These are phyloP conservation scores for Xylaria castorea DNA, from an alignment of 495 filamentous ascomycete species.

Conservation along the genomic window DNA sequence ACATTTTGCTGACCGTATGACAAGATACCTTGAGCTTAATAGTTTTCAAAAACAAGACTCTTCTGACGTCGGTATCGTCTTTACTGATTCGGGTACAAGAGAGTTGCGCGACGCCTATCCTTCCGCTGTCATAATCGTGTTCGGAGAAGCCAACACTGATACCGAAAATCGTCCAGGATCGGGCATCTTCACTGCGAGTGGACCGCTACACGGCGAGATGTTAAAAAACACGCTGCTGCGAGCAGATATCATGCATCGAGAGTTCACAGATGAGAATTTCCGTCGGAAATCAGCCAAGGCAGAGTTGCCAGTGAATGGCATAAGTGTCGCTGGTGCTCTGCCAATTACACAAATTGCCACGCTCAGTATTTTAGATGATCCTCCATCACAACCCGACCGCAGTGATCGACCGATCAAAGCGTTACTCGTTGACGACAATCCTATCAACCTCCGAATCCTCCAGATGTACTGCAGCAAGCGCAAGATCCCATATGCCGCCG, in stretches of 20 bases:
- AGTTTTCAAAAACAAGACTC: not conserved
- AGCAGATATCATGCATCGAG: not conserved
- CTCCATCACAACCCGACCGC: not conserved
- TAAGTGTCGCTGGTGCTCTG: not conserved
- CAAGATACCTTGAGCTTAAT: conserved; percentile 14
- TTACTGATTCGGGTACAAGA: not conserved
- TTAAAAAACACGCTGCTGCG: not conserved
- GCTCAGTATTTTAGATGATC: not conserved
- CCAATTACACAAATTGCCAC: not conserved
- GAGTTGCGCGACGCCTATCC: conserved; percentile 17
- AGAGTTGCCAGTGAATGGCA: not conserved
- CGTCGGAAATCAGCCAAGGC: not conserved
- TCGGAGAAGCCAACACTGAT: not conserved
- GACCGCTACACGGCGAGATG: not conserved
- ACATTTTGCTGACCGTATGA: conserved; percentile 7
- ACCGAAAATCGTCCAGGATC: not conserved
- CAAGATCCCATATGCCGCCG: conserved; percentile 20
- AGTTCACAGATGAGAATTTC: not conserved
- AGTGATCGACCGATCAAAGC: conserved; percentile 7
- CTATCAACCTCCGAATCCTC: conserved; percentile 28
- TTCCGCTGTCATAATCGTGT: not conserved
- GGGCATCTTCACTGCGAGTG: not conserved
- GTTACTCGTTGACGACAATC: conserved; percentile 29
- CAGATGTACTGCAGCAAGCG: conserved; percentile 32
- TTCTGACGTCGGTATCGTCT: conserved; percentile 1